Evolutionary conservation across 306 rosid species (phyloP), one percentile per base, ranked within the genome.

Genomic region (Neltuma alba): DNA sequence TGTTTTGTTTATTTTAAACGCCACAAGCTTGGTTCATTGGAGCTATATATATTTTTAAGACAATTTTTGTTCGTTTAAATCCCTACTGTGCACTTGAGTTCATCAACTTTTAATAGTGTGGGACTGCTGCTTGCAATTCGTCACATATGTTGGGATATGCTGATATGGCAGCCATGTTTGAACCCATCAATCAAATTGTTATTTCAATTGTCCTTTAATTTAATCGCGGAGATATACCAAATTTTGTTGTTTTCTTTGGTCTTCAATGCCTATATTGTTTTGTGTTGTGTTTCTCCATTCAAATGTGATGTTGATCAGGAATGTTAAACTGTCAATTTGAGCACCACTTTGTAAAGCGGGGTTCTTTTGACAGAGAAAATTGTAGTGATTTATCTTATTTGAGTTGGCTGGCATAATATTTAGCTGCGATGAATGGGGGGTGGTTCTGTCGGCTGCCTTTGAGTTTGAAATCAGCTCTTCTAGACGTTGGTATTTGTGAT

Each of bases 381-480:
- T 23, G 25, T 31, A 10, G 38, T 23, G 16, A 47, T 76, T 21
- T 48, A 60, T 60, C 27, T 69, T 54, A 16, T 74, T 73, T 63
- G 68, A 64, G 23, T 61, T 45, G 42, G 45, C 60, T 58, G 23
- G 70, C 62, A 18, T 60, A 58, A 5, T 58, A 1, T 58, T 58
- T 27, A 27, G 1, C 74, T 52, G 58, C 58, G 41, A 30, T 60
- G 13, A 60, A 0, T 27, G 54, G 54, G 54, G 38, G 68, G n/a
- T 76, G 69, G 70, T 82, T 72, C 76, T 47, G 67, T 47, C 71
- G 38, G 4, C 69, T 62, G 27, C 28, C 40, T 76, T 69, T 47
- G 45, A 57, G 25, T 76, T 44, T 70, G 5, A 58, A 66, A 48
- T 54, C 10, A 71, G 25, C 66, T 57, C 4, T 63, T 79, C 30